A percentile compares a stretch with the other conserved stretches of the same genome.
Conservation (phyloP, 495 filamentous ascomycete species). For the Xylaria palmicola region DNA sequence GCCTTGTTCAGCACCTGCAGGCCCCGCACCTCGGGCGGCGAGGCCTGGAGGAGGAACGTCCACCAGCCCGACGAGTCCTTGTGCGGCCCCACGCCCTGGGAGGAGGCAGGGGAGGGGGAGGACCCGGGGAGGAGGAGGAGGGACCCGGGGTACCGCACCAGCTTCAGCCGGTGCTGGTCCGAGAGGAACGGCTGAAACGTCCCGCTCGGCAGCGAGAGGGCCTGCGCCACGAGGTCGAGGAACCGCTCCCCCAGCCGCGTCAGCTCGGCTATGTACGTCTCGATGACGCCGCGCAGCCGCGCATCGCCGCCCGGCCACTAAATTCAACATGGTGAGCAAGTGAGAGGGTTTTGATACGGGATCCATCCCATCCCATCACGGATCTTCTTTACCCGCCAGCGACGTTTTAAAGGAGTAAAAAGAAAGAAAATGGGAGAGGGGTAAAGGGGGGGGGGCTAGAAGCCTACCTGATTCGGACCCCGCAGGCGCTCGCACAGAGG, state of each 20-base stretch:
- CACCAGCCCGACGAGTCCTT: conserved; percentile 59
- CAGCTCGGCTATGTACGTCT: conserved; percentile 49
- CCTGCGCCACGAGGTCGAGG: conserved; percentile 51
- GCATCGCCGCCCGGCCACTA: conserved; percentile 20
- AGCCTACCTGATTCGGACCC: conserved; percentile 50
- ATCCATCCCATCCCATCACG: too few relatives aligned
- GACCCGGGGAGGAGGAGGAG: not conserved
- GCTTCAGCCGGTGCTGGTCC: conserved; percentile 55
- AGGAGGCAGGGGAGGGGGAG: not conserved
- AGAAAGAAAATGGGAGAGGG: conserved; percentile 18
- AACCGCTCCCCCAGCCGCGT: conserved; percentile 47
- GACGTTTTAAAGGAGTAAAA: too few relatives aligned
- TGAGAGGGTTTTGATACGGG: too few relatives aligned
- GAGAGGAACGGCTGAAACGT: conserved; percentile 51
- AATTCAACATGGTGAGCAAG: not conserved
- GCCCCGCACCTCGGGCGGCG: conserved; percentile 41
- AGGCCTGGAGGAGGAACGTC: conserved; percentile 56
- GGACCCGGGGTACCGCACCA: conserved; percentile 46
- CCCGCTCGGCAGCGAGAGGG: conserved; percentile 35
- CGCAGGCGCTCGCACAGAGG: conserved; percentile 49
- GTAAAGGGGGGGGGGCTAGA: not conserved
- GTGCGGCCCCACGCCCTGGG: conserved; percentile 48
- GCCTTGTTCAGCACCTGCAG: conserved; percentile 50
- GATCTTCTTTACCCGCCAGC: too few relatives aligned
- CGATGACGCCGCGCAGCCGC: conserved; percentile 26